Percentiles rank a stretch among this genome's conserved stretches.
Evolutionary conservation across 1,139 yeast genomes (phyloP).

Genomic region (Protomyces inouyei): DNA sequence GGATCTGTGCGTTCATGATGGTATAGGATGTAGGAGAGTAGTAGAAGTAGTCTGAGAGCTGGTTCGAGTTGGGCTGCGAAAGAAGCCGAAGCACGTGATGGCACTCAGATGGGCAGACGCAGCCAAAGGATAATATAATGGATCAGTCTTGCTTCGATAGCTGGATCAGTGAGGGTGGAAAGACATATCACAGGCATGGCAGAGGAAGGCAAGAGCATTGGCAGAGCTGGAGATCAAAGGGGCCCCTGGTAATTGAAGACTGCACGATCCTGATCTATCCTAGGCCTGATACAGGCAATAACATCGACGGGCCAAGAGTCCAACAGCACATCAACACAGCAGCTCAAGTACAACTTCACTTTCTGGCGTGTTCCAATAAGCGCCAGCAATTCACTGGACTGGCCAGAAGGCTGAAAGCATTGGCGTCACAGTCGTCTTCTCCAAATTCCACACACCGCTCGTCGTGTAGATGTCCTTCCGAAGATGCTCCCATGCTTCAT

Average conservation of each 20-base stretch:
- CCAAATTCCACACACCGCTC: slow-evolving; percentile 72
- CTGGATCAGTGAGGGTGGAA: no score
- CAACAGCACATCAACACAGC: no score
- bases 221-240: no score
- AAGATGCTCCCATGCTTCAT: slow-evolving; percentile 60
- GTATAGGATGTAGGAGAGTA: background rate
- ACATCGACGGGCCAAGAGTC: no score
- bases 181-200: no score
- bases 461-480: slow-evolving; percentile 59
- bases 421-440: slow-evolving; percentile 34
- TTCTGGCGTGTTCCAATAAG: no score
- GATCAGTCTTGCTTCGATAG: no score
- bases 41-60: background rate
- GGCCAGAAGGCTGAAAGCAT: background rate
- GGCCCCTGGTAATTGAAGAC: no score
- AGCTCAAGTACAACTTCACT: no score
- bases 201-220: background rate
- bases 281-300: no score
- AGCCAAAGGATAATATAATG: background rate
- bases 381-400: background rate
- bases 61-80: background rate
- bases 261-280: no score
- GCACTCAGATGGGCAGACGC: background rate
- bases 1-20: background rate
- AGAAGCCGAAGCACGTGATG: background rate